Evolutionary conservation across 2,329 filamentous ascomycete genomes (phyloP).

Genomic region (Colletotrichum camelliae): DNA sequence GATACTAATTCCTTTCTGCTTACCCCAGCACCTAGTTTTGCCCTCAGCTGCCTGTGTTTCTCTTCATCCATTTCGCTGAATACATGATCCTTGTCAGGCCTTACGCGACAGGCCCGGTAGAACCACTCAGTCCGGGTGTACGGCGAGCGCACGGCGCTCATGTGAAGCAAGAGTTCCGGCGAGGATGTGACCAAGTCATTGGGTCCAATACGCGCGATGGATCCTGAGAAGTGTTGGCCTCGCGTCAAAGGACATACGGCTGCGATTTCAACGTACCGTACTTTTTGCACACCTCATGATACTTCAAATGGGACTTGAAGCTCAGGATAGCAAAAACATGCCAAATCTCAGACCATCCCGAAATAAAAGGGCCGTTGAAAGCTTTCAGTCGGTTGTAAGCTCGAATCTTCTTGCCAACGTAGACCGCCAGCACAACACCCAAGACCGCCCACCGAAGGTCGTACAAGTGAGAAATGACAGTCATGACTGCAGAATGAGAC

Average conservation of each 20-base stretch:
- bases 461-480: not conserved
- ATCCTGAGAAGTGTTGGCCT: constrained; percentile 23
- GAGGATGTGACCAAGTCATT: constrained; percentile 45
- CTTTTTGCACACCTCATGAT: constrained; percentile 8
- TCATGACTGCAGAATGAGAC: not conserved
- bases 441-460: constrained; percentile 1
- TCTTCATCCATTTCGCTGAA: constrained; percentile 38
- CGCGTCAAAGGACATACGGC: too few relatives aligned
- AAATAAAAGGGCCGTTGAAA: constrained; percentile 4
- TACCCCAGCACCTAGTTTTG: constrained; percentile 46
- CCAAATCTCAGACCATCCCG: constrained; percentile 6
- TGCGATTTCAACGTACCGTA: not conserved
- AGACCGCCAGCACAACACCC: not conserved
- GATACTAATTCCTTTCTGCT: not conserved
- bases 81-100: constrained; percentile 39
- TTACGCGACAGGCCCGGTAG: constrained; percentile 40
- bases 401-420: not conserved
- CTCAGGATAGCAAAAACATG: constrained; percentile 4
- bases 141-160: constrained; percentile 38
- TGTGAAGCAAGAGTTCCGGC: constrained; percentile 35
- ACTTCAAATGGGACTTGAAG: constrained; percentile 18
- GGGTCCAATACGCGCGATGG: constrained; percentile 46
- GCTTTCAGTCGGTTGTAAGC: constrained; percentile 8
- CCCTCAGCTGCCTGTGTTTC: constrained; percentile 40
- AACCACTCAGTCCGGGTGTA: constrained; percentile 38